Base-by-base conservation (phyloP, 768 basidiomycete genomes). In the Lentinula guzmanii region DNA sequence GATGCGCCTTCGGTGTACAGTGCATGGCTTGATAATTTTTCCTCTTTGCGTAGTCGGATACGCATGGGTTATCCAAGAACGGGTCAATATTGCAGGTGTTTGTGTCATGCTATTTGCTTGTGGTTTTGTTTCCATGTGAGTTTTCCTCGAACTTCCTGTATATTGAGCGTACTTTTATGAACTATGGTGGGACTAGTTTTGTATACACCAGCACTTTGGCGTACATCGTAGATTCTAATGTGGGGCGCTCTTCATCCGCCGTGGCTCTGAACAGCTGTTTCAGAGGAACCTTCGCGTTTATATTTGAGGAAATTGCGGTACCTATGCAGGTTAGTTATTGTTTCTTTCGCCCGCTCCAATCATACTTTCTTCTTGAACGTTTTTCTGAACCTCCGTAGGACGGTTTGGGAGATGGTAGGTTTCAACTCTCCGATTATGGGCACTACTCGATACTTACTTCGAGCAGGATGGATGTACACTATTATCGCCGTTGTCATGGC, bases 201-300 rank as follows among this genome's bases (percentile, higher is more conserved):
- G 70, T 67, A 10, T 74, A 76, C 48, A 52, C 72, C 6, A 76
- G 73, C 60, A 72, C 69, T 62, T 48, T 95, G 34, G 89, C 93
- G 0, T 95, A 94, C 66, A 78, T 95, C 37, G 91, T 95, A 15
- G 93, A 97, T 66, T 85, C 91, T 4, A 97, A 95, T 69, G 77
- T 79, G 5, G 94, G 93, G 8, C 82, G 90, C 33, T 90, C 90
- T 2, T 85, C 88, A 4, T 84, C 84, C 2, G 91, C 90, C 1
- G 82, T 85, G 6, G 91, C 93, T 0, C 74, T 81, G 33, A 95
- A 95, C 70, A 90, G 88, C 61, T 82, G 81, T 34, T 89, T 89
- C 71, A 82, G 93, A 53, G 91, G 93, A 0, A 48, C 80, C 3
- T 73, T 80, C 15, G 92, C 87, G 2, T 89, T 89, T 69, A 68